These are phyloP conservation scores for Magnolia changhungtana DNA, from an alignment of 164 flowering plant species.

Conservation along the genomic window DNA sequence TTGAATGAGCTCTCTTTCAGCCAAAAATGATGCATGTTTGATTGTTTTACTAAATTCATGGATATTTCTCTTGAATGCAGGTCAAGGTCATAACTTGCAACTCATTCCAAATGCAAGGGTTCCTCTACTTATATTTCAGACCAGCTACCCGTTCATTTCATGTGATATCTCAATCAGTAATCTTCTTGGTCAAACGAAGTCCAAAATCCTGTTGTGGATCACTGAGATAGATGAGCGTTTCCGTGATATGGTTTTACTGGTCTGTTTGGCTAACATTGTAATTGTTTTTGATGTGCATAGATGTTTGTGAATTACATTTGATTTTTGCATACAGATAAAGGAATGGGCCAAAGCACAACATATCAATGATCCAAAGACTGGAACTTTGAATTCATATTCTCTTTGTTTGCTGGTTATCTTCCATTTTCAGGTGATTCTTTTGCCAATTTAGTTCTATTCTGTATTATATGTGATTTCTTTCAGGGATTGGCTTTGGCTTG, in stretches of 20 bases:
- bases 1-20: background rate
- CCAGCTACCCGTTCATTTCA: constrained; percentile 42
- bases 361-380: constrained; percentile 70
- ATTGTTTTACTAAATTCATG: background rate
- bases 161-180: constrained; percentile 88
- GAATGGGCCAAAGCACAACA: constrained; percentile 92
- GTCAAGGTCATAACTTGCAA: constrained; percentile 37
- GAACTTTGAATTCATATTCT: constrained; percentile 81
- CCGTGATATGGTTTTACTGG: constrained; percentile 87
- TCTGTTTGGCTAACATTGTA: constrained; percentile 10
- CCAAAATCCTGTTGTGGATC: constrained; percentile 74
- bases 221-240: constrained; percentile 74
- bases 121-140: constrained; percentile 71
- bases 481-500: background rate
- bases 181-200: constrained; percentile 69
- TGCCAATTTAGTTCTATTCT: background rate
- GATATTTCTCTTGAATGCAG: constrained; percentile 34
- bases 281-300: background rate
- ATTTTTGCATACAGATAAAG: constrained; percentile 57
- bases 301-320: constrained; percentile 11
- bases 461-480: background rate
- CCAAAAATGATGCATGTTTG: background rate
- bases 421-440: constrained; percentile 80
- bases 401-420: constrained; percentile 74
- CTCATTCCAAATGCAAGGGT: constrained; percentile 68